These are phyloP conservation scores for Trichoderma asperellum DNA, from an alignment of 2,329 filamentous ascomycete genomes.

Conservation along the genomic window DNA sequence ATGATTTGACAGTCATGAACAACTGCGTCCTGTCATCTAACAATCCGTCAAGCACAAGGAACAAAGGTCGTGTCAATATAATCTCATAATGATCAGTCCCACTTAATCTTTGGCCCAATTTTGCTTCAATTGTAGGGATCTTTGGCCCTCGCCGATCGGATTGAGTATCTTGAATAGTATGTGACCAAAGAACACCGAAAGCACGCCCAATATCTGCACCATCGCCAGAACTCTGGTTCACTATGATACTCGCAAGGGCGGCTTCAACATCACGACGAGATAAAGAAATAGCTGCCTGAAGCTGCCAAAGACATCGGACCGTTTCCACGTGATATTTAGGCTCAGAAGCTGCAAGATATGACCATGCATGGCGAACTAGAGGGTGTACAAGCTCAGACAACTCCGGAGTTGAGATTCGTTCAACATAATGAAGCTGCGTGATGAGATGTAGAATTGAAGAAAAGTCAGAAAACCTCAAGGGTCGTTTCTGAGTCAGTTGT, in stretches of 20 bases:
- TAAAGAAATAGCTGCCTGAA: conserved; percentile 73
- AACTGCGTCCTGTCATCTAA: conserved; percentile 72
- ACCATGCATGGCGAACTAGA: conserved; percentile 76
- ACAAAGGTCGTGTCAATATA: conserved; percentile 79
- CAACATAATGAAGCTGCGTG: conserved; percentile 58
- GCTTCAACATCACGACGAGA: conserved; percentile 78
- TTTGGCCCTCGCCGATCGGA: conserved; percentile 57
- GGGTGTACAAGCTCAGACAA: conserved; percentile 66
- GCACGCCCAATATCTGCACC: conserved; percentile 65
- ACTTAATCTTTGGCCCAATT: conserved; percentile 49
- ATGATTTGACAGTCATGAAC: conserved; percentile 76
- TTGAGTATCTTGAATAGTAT: conserved; percentile 67
- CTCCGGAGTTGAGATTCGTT: conserved; percentile 56
- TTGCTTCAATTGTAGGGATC: conserved; percentile 43
- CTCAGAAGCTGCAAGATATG: conserved; percentile 75
- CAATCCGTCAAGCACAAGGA: conserved; percentile 79
- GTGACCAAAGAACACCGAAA: conserved; percentile 82
- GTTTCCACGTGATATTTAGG: conserved; percentile 96
- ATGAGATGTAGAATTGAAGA: conserved; percentile 62
- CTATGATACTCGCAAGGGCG: conserved; percentile 71
- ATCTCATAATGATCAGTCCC: conserved; percentile 68
- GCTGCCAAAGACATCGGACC: conserved; percentile 80
- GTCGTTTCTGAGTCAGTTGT: conserved; percentile 47
- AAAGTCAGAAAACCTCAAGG: conserved; percentile 58
- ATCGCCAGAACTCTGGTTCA: conserved; percentile 49